These are phyloP conservation scores for Dactylellina leptospora DNA, from an alignment of 2,329 filamentous ascomycete species.

Conservation along the genomic window DNA sequence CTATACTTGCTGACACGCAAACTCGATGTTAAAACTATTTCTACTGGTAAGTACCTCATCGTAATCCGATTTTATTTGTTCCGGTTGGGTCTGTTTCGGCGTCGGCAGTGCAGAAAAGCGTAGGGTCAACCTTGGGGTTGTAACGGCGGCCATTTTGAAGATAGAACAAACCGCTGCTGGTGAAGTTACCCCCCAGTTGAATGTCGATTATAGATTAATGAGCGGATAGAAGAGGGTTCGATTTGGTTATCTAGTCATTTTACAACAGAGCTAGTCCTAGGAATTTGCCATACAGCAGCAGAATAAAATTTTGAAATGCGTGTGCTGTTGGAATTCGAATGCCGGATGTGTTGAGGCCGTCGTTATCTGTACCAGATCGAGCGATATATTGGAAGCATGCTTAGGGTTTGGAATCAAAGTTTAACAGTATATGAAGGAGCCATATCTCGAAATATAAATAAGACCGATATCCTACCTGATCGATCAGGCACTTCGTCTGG, in stretches of 20 bases:
- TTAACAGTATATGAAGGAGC: background rate
- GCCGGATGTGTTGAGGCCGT: constrained; percentile 13
- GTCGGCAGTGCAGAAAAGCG: constrained; percentile 13
- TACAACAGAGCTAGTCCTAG: too few relatives aligned
- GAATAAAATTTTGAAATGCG: constrained; percentile 1
- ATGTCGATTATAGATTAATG: too few relatives aligned
- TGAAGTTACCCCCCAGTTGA: background rate
- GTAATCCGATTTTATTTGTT: too few relatives aligned
- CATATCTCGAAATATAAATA: background rate
- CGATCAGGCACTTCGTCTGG: too few relatives aligned
- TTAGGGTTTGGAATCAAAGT: background rate
- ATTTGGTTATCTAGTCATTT: too few relatives aligned
- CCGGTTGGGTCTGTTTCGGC: background rate
- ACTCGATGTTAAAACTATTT: too few relatives aligned
- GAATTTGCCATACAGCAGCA: too few relatives aligned
- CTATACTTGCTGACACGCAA: too few relatives aligned
- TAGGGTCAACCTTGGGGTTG: constrained; percentile 6
- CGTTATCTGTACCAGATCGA: background rate
- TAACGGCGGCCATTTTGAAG: background rate
- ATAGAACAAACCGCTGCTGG: background rate
- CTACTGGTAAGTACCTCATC: constrained; percentile 15
- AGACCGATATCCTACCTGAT: too few relatives aligned
- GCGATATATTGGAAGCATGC: background rate
- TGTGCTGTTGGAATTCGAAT: constrained; percentile 34
- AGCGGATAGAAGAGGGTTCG: too few relatives aligned